phyloP scores from a whole-genome alignment of 164 flowering plant species.

The Berberis thunbergii region DNA sequence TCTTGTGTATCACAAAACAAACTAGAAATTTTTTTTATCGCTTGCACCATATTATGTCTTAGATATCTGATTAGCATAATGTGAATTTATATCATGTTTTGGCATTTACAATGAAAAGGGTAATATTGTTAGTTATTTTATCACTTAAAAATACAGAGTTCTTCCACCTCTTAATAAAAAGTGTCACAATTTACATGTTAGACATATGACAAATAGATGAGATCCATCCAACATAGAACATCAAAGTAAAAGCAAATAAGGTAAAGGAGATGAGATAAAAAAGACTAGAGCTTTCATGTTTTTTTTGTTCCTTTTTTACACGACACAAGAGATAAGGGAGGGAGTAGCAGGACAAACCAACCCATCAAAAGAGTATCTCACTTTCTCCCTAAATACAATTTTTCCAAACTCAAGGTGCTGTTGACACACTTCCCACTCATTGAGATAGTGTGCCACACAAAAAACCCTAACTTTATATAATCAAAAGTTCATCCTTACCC shows the following conservation, averaged over 20 bases:
- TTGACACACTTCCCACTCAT: background rate
- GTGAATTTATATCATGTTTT: too few relatives aligned
- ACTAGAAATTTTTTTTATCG: too few relatives aligned
- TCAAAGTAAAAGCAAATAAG: background rate
- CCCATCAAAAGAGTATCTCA: background rate
- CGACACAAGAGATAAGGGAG: constrained; percentile 8
- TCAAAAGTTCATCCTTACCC: too few relatives aligned
- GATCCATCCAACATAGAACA: background rate
- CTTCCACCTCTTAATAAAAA: too few relatives aligned
- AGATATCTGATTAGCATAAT: too few relatives aligned
- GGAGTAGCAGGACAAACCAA: constrained; percentile 5
- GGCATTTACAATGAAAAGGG: too few relatives aligned
- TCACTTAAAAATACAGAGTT: too few relatives aligned
- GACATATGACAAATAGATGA: too few relatives aligned
- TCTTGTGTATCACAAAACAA: too few relatives aligned
- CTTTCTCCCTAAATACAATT: constrained; percentile 16
- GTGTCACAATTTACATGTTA: too few relatives aligned
- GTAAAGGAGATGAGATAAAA: background rate
- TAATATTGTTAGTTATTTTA: too few relatives aligned
- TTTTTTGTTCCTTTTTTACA: background rate
- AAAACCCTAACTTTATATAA: background rate
- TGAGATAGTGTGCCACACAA: background rate
- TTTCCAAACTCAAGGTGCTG: constrained; percentile 40
- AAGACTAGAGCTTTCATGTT: background rate
- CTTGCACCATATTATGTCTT: too few relatives aligned